Base-by-base conservation (phyloP, 495 filamentous ascomycete genomes). In the Aspergillus heteromorphus region DNA sequence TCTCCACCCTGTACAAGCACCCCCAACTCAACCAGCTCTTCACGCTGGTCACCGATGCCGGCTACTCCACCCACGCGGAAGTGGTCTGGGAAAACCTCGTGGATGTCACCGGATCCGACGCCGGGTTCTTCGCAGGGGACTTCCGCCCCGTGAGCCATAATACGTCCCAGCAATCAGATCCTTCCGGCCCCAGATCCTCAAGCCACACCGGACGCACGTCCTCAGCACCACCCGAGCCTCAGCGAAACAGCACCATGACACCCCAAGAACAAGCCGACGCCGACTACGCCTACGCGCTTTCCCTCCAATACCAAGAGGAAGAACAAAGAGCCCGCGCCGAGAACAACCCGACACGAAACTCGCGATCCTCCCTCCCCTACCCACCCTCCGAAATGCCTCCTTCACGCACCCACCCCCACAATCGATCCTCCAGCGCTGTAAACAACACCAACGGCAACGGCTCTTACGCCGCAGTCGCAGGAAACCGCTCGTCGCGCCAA, bases 61-160 rank as follows among this genome's bases (percentile, higher is more conserved):
- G 93, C 14, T 98, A 92, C 61, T 84, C 88, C 7, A 79, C 77
- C 14, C 90, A 96, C 63, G 87, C 90, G 23, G 93, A 98, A 72
- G 83, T 97, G 8, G 90, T 98, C 9, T 98, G 93, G 92, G 92
- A 98, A 72, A 89, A 84, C 14, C 79, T 98, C 4, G 87, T 87
- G 14, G 92, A 97, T 59, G 83, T 96, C 31, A 89, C 82, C 49
- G 93, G 92, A n/a, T 83, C 87, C 55, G 81, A 81, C 20, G 81
- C 87, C 17, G 88, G 91, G 61, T 91, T 95, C 61, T 88, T 89
- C 50, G 85, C 89, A 10, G 93, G 93, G 10, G 93, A 97, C 66
- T 97, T 97, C 73, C 83, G 90, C 19, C 75, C 86, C 5, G 90
- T 97, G 16, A 85, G 91, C 18, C 75, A 83, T 59, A 65, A 60